Evolutionary conservation across 2,329 filamentous ascomycete species (phyloP).

Genomic region (Cylindrodendrum hubeiense): DNA sequence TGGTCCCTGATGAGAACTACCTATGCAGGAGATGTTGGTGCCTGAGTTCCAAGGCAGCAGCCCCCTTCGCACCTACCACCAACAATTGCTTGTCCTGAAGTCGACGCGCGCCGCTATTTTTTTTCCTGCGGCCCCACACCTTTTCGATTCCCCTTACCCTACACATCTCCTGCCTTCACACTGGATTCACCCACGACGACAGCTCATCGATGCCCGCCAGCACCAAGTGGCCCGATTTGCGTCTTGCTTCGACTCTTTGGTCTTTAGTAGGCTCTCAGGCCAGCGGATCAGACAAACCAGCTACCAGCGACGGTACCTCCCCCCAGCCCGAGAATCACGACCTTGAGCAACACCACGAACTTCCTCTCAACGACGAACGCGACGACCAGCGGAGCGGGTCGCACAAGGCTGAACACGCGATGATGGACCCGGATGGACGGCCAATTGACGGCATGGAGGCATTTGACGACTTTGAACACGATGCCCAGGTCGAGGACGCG

Average conservation of each 20-base stretch:
- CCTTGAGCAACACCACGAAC: constrained; percentile 33
- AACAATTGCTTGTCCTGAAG: constrained; percentile 12
- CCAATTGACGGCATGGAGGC: constrained; percentile 43
- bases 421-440: constrained; percentile 40
- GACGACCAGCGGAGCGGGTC: constrained; percentile 32
- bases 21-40: constrained; percentile 11
- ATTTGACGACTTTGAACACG: constrained; percentile 42
- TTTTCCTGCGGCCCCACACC: constrained; percentile 46
- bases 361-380: constrained; percentile 29
- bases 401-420: constrained; percentile 24
- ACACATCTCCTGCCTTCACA: constrained; percentile 35
- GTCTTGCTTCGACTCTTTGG: constrained; percentile 48
- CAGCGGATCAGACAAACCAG: constrained; percentile 40
- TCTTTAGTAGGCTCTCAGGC: constrained; percentile 46
- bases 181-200: constrained; percentile 32
- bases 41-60: constrained; percentile 39
- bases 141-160: constrained; percentile 41
- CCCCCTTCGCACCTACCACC: constrained; percentile 22
- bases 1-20: no score
- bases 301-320: constrained; percentile 33
- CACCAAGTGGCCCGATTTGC: constrained; percentile 50
- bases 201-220: constrained; percentile 45
- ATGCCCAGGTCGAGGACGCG: constrained; percentile 38
- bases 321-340: constrained; percentile 26
- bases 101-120: constrained; percentile 40